Base-by-base conservation (phyloP, 106 monocot genomes). In the Dendrobium officinale region DNA sequence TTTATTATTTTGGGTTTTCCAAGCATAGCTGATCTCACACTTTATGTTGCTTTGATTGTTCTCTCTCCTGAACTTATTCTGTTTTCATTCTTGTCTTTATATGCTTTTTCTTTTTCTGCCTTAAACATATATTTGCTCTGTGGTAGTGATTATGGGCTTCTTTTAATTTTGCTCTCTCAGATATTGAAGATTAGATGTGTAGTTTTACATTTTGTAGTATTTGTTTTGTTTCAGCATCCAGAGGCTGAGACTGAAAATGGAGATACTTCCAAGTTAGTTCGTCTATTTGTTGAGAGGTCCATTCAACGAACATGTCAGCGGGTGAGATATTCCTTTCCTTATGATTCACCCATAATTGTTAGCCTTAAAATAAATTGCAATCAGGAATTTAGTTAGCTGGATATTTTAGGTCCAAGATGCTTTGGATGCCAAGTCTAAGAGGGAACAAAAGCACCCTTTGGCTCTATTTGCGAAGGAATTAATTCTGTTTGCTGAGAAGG, bases 401-500 rank as follows among this genome's bases (percentile, higher is more conserved):
- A 22, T 81, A 54, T 72, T 22, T 41, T 75, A 93, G 93, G 86
- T 75, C 74, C 43, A 85, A 44, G 81, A 84, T 27, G 77, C 64
- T 3, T 61, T 82, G 51, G 79, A 84, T 80, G 42, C 33, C 49
- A 78, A 78, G 77, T 81, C 85, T 68, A 80, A 80, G 44, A 61
- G 47, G 54, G 83, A 86, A 78, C 61, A 75, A 26, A 87, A 84
- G 55, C 91, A 89, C 74, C 85, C 81, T 58, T 79, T 91, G 78
- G 80, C 79, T 27, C 15, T 86, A 31, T 82, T 94, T 83, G 91
- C 91, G 51, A 73, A 89, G 56, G 86, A 89, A 79, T 67, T 94
- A 29, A 91, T 86, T 74, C 41, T 80, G 40, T 70, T 88, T 70
- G 87, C 84, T 72, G 89, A 91, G 67, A 87, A 82, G 79, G 91